Evolutionary conservation across 257 asterid genomes (phyloP), one percentile per base, ranked within the genome.

Genomic region (Marsdenia floribunda): DNA sequence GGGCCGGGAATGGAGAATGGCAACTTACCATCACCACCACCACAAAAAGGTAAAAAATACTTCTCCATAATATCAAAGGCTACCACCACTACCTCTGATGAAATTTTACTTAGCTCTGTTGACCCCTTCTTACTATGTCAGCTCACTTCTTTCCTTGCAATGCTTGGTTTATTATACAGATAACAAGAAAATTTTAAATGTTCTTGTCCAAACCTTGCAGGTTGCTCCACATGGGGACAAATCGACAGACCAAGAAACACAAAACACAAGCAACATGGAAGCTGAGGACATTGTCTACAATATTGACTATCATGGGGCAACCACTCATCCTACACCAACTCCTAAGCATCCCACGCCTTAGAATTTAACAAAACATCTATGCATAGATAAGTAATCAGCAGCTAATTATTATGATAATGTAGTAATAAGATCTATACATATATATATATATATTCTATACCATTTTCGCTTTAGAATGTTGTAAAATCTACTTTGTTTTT

Each of bases 241-340:
- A 63, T 44, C 73, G 26, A 24, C 70, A 52, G 66, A 77, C 42
- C 68, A 64, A 78, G 78, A 67, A 73, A 58, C 70, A 55, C 71
- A 78, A 16, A 57, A 47, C 35, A 18, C 78, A 59, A 73, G 72
- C 50, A 46, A 46, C 75, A 12, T 55, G 82, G 75, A 73, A 3
- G 66, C 8, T 35, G 78, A 78, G 71, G 78, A 59, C 42, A 71
- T 78, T 59, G 57, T 73, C 37, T 78, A 78, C 71, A 74, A 54
- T 58, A 73, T 78, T 52, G 82, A 78, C 47, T 78, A 78, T 73
- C 82, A 65, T 14, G 82, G 75, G 35, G 82, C 82, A 33, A 78
- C 78, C 42, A 78, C 78, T 40, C 82, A 78, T 59, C 82, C 82
- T 35, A 73, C 75, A 35, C 82, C 82, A 5, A 58, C 82, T 5